phyloP scores from a whole-genome alignment of 345 rosid species.

The Reutealis trisperma region DNA sequence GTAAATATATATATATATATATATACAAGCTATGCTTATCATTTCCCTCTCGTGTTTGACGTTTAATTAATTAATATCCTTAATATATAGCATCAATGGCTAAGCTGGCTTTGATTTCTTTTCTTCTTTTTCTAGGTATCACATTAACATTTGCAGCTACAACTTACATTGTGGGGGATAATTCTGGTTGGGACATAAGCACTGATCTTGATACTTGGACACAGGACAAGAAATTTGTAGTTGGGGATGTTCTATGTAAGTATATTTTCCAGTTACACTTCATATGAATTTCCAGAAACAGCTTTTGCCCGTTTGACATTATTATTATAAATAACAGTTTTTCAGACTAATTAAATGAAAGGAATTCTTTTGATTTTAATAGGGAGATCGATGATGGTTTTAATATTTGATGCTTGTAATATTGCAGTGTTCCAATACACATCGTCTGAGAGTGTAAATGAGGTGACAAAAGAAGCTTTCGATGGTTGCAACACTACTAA shows the following conservation, averaged over 20 bases:
- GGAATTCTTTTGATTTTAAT: too few relatives aligned
- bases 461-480: slow-evolving; percentile 52
- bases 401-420: too few relatives aligned
- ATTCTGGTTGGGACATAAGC: slow-evolving; percentile 93
- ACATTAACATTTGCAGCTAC: slow-evolving; percentile 47
- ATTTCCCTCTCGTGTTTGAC: slow-evolving; percentile 1
- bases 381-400: too few relatives aligned
- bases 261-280: not conserved
- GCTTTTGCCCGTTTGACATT: too few relatives aligned
- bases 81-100: slow-evolving; percentile 32
- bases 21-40: slow-evolving; percentile 7
- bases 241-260: slow-evolving; percentile 77
- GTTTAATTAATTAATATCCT: not conserved
- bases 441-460: slow-evolving; percentile 55
- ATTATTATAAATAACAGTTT: too few relatives aligned
- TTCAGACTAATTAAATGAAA: too few relatives aligned
- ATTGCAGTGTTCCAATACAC: slow-evolving; percentile 69
- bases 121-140: slow-evolving; percentile 30
- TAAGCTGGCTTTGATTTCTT: slow-evolving; percentile 33
- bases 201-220: slow-evolving; percentile 74
- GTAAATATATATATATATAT: not conserved
- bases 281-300: too few relatives aligned
- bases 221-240: slow-evolving; percentile 56
- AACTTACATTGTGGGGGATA: slow-evolving; percentile 76
- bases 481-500: slow-evolving; percentile 59